Percentiles rank a stretch among this genome's conserved stretches.
Conservation (phyloP, 2,329 filamentous ascomycete genomes). For the Neofusicoccum ribis region DNA sequence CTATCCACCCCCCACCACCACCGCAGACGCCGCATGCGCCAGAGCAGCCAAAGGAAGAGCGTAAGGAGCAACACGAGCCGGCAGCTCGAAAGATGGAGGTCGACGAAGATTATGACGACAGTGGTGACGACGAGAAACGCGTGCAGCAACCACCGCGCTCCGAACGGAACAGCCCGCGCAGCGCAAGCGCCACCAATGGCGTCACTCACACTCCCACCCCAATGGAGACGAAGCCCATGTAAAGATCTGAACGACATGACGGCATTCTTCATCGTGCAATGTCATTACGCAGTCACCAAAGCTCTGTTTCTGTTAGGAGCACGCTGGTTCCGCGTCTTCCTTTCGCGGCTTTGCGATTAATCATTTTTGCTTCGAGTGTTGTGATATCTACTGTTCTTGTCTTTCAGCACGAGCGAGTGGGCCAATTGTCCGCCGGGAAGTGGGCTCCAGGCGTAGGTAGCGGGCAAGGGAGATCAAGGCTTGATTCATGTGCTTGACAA, state of each 20-base stretch:
- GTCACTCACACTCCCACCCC: slow-evolving; percentile 34
- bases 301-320: background rate
- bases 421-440: background rate
- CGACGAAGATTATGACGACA: slow-evolving; percentile 96
- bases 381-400: background rate
- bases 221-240: slow-evolving; percentile 28
- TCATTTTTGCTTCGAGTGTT: background rate
- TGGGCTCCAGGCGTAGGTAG: background rate
- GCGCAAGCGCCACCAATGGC: slow-evolving; percentile 33
- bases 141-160: slow-evolving; percentile 35
- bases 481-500: slow-evolving; percentile 2
- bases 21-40: slow-evolving; percentile 52
- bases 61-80: slow-evolving; percentile 65
- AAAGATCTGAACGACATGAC: background rate
- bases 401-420: background rate
- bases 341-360: background rate
- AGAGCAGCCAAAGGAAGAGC: slow-evolving; percentile 48
- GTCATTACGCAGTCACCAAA: background rate
- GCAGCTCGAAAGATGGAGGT: slow-evolving; percentile 95
- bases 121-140: slow-evolving; percentile 75
- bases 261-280: background rate
- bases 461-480: background rate
- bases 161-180: slow-evolving; percentile 47
- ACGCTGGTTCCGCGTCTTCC: background rate
- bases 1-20: slow-evolving; percentile 50